These are phyloP conservation scores for Bipolaris victoriae DNA, from an alignment of 2,329 filamentous ascomycete genomes.

Conservation along the genomic window DNA sequence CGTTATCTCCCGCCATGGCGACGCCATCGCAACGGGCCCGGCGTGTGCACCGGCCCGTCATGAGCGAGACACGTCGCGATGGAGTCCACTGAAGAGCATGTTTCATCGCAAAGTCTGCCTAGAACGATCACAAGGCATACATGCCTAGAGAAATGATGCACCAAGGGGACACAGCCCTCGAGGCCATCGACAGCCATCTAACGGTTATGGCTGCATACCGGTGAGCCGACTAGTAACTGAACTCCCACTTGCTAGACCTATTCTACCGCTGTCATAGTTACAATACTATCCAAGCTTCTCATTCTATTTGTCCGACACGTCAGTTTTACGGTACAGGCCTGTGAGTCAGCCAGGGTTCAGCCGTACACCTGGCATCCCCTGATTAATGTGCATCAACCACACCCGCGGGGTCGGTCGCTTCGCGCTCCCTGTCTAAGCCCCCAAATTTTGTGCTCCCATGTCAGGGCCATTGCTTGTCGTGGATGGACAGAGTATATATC, in stretches of 20 bases:
- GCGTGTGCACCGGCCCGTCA: not conserved
- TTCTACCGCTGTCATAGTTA: slow-evolving; percentile 18
- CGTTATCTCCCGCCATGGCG: slow-evolving; percentile 19
- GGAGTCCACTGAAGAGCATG: not conserved
- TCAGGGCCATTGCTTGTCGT: slow-evolving; percentile 23
- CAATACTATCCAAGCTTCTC: slow-evolving; percentile 8
- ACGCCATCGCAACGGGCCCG: slow-evolving; percentile 5
- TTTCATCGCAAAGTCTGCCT: slow-evolving; percentile 33
- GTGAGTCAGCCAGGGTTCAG: slow-evolving; percentile 38
- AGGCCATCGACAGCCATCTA: slow-evolving; percentile 17
- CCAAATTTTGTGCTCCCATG: slow-evolving; percentile 4
- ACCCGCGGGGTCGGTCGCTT: slow-evolving; percentile 30
- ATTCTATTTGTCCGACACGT: slow-evolving; percentile 29
- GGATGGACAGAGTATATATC: slow-evolving; percentile 37
- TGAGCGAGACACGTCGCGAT: not conserved
- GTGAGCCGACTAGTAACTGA: slow-evolving; percentile 30
- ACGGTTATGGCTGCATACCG: slow-evolving; percentile 35
- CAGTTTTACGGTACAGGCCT: slow-evolving; percentile 33
- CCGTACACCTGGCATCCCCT: slow-evolving; percentile 36
- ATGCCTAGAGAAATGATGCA: slow-evolving; percentile 29
- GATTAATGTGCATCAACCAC: slow-evolving; percentile 27
- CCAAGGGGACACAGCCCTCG: slow-evolving; percentile 30
- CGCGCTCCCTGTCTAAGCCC: slow-evolving; percentile 19
- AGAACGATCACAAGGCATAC: slow-evolving; percentile 27
- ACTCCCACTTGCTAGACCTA: slow-evolving; percentile 21